Conservation (phyloP, 345 rosid species). For the Pistacia vera region DNA sequence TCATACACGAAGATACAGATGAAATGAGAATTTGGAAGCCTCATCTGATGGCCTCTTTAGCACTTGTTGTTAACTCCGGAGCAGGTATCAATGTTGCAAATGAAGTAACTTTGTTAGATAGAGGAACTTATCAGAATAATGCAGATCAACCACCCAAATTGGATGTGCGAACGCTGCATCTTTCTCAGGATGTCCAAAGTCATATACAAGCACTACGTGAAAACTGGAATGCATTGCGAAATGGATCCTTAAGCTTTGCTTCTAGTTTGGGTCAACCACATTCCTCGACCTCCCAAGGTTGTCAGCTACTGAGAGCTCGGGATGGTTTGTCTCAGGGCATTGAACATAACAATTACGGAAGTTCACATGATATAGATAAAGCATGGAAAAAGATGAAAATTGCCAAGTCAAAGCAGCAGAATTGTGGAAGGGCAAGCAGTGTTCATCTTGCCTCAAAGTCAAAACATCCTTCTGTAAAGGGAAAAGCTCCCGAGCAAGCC, state of each 20-base stretch:
- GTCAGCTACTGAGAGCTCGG: conserved; percentile 17
- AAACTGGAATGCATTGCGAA: conserved; percentile 55
- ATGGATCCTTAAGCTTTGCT: too few species aligned
- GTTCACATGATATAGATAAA: conserved; percentile 33
- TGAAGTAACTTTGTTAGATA: conserved; percentile 7
- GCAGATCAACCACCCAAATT: conserved; percentile 21
- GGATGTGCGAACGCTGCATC: conserved; percentile 46
- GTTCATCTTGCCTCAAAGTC: conserved; percentile 19
- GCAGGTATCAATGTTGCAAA: conserved; percentile 12
- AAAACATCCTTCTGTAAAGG: conserved; percentile 17
- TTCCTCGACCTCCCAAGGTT: conserved; percentile 24
- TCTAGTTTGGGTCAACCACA: conserved; percentile 11
- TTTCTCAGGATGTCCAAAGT: conserved; percentile 44
- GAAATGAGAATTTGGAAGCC: background rate
- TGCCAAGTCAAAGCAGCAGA: conserved; percentile 42
- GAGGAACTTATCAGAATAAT: conserved; percentile 19
- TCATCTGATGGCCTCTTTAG: background rate
- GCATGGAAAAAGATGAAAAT: conserved; percentile 71
- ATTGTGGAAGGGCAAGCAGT: conserved; percentile 13
- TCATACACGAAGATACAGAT: conserved; percentile 36
- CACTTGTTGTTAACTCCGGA: conserved; percentile 4
- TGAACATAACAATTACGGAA: conserved; percentile 8
- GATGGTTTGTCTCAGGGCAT: conserved; percentile 3
- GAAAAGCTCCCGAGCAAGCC: conserved; percentile 26
- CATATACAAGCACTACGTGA: conserved; percentile 46